Base-by-base conservation (phyloP, 371 early-diverging fungal species). In the Mortierella sp. region DNA sequence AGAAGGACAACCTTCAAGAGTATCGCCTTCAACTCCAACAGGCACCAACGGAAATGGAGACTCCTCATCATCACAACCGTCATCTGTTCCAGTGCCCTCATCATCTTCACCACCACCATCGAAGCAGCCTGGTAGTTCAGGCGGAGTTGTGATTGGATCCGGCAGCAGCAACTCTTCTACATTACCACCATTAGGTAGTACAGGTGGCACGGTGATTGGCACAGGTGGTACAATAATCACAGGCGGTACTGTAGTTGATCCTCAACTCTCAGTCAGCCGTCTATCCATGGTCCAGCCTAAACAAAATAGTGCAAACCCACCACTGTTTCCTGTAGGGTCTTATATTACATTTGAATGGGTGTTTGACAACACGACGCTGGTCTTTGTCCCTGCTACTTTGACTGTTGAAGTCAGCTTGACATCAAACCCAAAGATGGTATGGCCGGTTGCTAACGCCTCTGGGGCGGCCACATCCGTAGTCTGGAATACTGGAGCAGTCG, bases 271-370 rank as follows among this genome's bases (percentile, higher is more conserved):
- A 19, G 75, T 74, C 11, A 80, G 80, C 47, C 75, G 70, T 10
- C 67, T 70, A 3, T 57, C 63, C 3, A 59, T 70, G 67, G 47
- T 63, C 33, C 45, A 67, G 7, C 76, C 71, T 5, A 81, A 75
- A 63, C 81, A 75, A n/a, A 81, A 76, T 33, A 22, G 66, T 6
- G 69, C 58, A 16, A 81, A 72, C 47, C 76, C 76, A 36, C 72
- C 81, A 1, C 21, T 81, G 7, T 81, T 81, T 11, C 40, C 76
- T 28, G 72, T 81, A 1, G 81, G 81, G 3, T 24, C 59, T 11
- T 58, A 69, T 62, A 72, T 76, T 36, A 58, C 58, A 15, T 76
- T 76, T 70, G 73, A 81, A 41, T 81, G 82, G 81, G 67, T 45
- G 3, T 81, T 76, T 61, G 76, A 81, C 41, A 76, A 76, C 60